Evolutionary conservation across 169 alveolate species (phyloP), one percentile per base, ranked within the genome.

Genomic region (Plasmodium billcollinsi): DNA sequence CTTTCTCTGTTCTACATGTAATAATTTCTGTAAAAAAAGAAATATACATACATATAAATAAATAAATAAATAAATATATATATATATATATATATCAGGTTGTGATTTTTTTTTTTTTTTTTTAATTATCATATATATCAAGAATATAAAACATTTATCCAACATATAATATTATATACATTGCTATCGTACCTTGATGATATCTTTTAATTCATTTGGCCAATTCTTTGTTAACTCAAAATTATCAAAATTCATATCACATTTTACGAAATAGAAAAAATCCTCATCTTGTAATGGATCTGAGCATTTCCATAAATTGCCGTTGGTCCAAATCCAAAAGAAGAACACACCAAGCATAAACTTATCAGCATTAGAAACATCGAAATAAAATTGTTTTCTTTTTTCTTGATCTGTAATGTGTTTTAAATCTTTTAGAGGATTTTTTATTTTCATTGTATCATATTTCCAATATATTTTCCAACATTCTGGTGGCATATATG

Each of bases 401-500:
- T 76, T 88, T 47, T 73, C 91, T 62, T 61, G 75, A 29, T 86
- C 80, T 12, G 88, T 88, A 18, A 67, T 66, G 58, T 49, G 24
- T 21, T 66, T 73, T 52, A 74, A 70, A 33, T 67, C 78, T 4
- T 26, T 73, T 26, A 72, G 45, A 8, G 88, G 71, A 20, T 67
- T 61, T 88, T 93, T 80, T 21, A 66, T 62, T 73, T 89, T 58
- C 89, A 78, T 78, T 21, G 89, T 78, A 58, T 78, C 94, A 56
- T 93, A 78, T 52, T 65, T 80, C 90, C 93, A 91, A 73, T 91
- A 86, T 8, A 92, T 93, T 47, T 78, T 80, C 97, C 97, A 95
- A 88, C 96, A 92, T 65, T 95, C 97, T 11, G 97, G 97, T 0
- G 97, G 97, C 97, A 95, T 95, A 50, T 95, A 95, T 6, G 97